Evolutionary conservation across 2,329 filamentous ascomycete species (phyloP).

Genomic region (Sporothrix brasiliensis): DNA sequence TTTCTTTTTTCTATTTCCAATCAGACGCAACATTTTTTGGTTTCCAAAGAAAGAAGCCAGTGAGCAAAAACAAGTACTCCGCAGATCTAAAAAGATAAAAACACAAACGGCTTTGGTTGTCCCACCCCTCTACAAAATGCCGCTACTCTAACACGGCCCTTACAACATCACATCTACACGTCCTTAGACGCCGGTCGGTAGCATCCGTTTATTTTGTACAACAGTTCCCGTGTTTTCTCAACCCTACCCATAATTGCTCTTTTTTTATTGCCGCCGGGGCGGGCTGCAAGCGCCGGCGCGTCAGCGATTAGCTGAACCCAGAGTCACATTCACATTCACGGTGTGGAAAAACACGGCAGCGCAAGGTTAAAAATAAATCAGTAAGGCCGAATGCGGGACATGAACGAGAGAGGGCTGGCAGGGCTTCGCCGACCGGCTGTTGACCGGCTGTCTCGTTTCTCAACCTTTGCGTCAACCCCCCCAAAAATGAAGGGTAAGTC

Average conservation of each 20-base stretch:
- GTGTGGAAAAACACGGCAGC: slow-evolving; percentile 18
- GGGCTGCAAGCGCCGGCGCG: slow-evolving; percentile 18
- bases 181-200: background rate
- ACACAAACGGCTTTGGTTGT: no score
- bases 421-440: background rate
- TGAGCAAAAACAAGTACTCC: background rate
- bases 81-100: background rate
- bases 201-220: background rate
- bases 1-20: background rate
- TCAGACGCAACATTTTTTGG: background rate
- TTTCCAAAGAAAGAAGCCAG: background rate
- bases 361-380: slow-evolving; percentile 15
- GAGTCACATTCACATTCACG: slow-evolving; percentile 7
- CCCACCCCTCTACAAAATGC: no score
- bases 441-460: background rate
- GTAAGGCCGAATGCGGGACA: slow-evolving; percentile 5
- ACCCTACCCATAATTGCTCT: background rate
- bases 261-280: background rate
- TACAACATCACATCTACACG: no score
- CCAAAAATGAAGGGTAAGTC: background rate
- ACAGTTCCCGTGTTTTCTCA: background rate
- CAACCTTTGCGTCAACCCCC: no score
- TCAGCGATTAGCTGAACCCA: background rate
- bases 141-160: no score
- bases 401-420: background rate